phyloP scores from a whole-genome alignment of 345 rosid species.

The Salix dunnii region DNA sequence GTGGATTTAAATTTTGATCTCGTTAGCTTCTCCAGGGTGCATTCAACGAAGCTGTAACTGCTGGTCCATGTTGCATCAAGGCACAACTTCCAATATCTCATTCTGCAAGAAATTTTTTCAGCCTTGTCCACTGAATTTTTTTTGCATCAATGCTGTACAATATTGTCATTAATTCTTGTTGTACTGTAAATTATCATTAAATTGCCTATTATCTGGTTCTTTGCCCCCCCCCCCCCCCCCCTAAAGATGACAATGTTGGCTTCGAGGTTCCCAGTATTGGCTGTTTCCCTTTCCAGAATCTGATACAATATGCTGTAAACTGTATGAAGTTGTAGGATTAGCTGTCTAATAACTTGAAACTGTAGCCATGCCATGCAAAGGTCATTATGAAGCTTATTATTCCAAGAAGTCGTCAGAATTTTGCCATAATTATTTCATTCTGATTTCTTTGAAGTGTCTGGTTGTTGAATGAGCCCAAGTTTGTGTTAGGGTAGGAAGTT shows the following conservation, averaged over 20 bases:
- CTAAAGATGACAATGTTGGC: not conserved
- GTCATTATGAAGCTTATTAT: not conserved
- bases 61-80: not conserved
- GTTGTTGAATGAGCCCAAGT: too few species aligned
- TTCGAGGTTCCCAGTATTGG: not conserved
- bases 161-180: not conserved
- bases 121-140: not conserved
- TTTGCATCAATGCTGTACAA: constrained; percentile 7
- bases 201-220: not conserved
- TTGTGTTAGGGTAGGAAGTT: not conserved
- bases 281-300: not conserved
- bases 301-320: not conserved
- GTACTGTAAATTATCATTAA: not conserved
- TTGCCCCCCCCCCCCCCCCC: too few species aligned
- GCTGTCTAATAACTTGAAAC: not conserved
- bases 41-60: not conserved
- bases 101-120: not conserved
- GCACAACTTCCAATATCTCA: not conserved
- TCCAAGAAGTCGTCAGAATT: not conserved
- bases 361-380: not conserved
- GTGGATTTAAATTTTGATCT: not conserved
- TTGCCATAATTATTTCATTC: not conserved
- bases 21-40: not conserved
- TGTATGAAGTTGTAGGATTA: not conserved
- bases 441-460: not conserved